Conservation (phyloP, 176 grass and related monocot species). For the Musa schizocarpa region DNA sequence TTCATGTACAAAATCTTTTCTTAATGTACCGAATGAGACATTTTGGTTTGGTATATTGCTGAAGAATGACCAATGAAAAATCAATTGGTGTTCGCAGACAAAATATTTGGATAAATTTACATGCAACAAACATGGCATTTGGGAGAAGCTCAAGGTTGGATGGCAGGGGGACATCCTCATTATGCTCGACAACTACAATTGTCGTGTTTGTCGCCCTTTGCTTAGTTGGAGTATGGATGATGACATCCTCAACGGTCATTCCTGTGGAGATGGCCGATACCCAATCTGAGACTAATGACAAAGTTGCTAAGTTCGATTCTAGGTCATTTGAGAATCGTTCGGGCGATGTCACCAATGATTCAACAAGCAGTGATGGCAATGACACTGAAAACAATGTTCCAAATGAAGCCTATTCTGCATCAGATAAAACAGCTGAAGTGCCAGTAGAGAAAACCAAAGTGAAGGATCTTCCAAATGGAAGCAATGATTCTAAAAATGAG, state of each 20-base stretch:
- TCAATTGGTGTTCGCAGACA: neutral
- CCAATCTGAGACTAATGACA: slow-evolving; percentile 38
- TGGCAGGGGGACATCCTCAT: slow-evolving; percentile 54
- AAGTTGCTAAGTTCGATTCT: slow-evolving; percentile 25
- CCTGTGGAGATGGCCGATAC: slow-evolving; percentile 45
- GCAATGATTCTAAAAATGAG: slow-evolving; percentile 43
- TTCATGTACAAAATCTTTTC: too few species aligned
- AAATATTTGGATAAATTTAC: neutral
- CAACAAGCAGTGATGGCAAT: slow-evolving; percentile 26
- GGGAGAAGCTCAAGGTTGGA: slow-evolving; percentile 64
- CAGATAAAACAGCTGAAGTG: slow-evolving; percentile 33
- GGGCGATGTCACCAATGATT: slow-evolving; percentile 27
- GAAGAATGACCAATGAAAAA: neutral
- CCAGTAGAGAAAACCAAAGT: slow-evolving; percentile 33
- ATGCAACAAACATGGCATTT: slow-evolving; percentile 49
- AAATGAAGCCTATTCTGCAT: slow-evolving; percentile 32
- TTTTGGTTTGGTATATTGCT: neutral
- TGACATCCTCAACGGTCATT: slow-evolving; percentile 72
- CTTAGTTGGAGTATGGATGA: slow-evolving; percentile 82
- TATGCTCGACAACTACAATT: slow-evolving; percentile 69
- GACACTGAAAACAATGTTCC: slow-evolving; percentile 28
- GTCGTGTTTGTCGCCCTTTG: slow-evolving; percentile 69
- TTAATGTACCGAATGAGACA: neutral
- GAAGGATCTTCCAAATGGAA: slow-evolving; percentile 19
- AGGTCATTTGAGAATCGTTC: slow-evolving; percentile 29